Base-by-base conservation (phyloP, 2,329 filamentous ascomycete species). In the Parafenestella ontariensis region DNA sequence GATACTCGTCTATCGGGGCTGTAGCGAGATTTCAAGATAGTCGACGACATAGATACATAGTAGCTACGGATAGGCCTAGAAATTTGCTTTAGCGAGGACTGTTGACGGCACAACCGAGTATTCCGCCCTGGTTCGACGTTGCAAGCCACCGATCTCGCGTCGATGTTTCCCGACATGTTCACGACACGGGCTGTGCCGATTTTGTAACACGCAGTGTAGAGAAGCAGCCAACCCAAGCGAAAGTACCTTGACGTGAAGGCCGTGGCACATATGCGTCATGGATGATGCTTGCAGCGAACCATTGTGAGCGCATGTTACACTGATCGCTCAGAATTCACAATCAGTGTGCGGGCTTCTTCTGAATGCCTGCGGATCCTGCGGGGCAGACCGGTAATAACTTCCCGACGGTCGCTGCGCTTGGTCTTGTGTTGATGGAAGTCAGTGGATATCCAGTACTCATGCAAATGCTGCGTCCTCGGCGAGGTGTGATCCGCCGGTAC, bases 101-200 rank as follows among this genome's bases (percentile, higher is more conserved):
- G 44, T 33, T 20, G 31, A 49, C 52, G 36, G 52, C 43, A 45
- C 43, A 52, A 51, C 43, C 61, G 45, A 49, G 48, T 26, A 23
- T 56, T 61, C 54, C 54, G 54, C 47, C 56, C 58, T 53, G 62
- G 65, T 66, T 69, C 64, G 57, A 68, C 65, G 68, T 68, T 68
- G 58, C 56, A 65, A 66, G 67, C 66, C 67, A 67, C 62, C 53
- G 56, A 62, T 65, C 51, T 49, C 31, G 51, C 31, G n/a, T 47
- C 44, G 18, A 47, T 54, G 33, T 41, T 40, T 46, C 31, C 40
- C 46, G 34, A 41, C 44, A 36, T 42, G 34, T 46, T 52, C 47
- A 31, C 17, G 47, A 46, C 45, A 50, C 46, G 49, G 47, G 15
- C 48, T 26, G 47, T 26, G 54, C 48, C 50, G 46, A 41, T 36